Base-by-base conservation (phyloP, 208 protist genomes). In the Crithidia fasciculata region DNA sequence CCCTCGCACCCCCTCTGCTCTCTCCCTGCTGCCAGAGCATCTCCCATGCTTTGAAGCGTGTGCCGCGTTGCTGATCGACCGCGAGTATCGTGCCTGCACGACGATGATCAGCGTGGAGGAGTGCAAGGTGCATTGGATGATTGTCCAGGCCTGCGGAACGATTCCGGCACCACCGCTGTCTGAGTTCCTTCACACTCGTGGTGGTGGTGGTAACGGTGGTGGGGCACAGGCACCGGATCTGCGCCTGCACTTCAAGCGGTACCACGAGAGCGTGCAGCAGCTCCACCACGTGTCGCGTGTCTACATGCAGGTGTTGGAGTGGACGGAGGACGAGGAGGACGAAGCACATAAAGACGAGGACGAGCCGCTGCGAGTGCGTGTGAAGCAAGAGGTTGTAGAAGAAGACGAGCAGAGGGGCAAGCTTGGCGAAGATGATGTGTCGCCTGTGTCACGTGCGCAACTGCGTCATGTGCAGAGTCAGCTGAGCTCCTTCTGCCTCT, bases 121-220 rank as follows among this genome's bases (percentile, higher is more conserved):
- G 18, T 91, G 86, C 58, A 76, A 75, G 15, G 72, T 88, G 45
- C 81, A 88, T 62, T 80, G 84, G 58, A 61, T 81, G 3, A 75
- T 88, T 47, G 52, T 74, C 12, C 78, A 69, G 56, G 10, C 40
- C 39, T 78, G 60, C 41, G 60, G 70, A 41, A 44, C 70, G 12
- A 43, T 72, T 56, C 65, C 63, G 3, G 28, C 71, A 53, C 71
- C 59, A 8, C 39, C 39, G 36, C 71, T 45, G 60, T 28, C 28
- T 28, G 28, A 28, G 28, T 28, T 28, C 28, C 28, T 28, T 28
- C 28, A 49, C 45, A 13, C 7, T 49, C 9, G 7, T 49, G 45
- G 45, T 49, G 45, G 12, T 49, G 45, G 45, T 49, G 44, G 44
- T 49, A 10, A 10, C 10, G 44, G 44, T 49, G 45, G 45, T 49